A percentile compares a stretch with the other conserved stretches of the same genome.
These are phyloP conservation scores for Juncus inflexus DNA, from an alignment of 176 grass and related monocot species.

Conservation along the genomic window DNA sequence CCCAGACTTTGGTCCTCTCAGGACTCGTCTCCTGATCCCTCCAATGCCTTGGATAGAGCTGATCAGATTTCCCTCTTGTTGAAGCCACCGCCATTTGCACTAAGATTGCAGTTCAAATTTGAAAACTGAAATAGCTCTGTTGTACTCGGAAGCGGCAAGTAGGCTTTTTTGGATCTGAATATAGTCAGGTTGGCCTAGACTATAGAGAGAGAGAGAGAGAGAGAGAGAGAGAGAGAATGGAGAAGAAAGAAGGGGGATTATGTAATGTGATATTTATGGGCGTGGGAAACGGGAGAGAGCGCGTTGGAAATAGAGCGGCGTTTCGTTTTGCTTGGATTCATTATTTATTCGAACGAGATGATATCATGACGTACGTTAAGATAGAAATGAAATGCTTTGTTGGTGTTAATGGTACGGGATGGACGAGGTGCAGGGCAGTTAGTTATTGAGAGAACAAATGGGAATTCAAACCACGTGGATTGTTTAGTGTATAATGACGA, in stretches of 20 bases:
- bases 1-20: constrained; percentile 64
- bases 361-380: too few relatives aligned
- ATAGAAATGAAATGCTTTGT: too few relatives aligned
- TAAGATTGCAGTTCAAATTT: background rate
- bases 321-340: too few relatives aligned
- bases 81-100: constrained; percentile 15
- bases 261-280: background rate
- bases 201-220: background rate
- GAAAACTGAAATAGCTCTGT: too few relatives aligned
- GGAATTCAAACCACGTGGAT: constrained; percentile 15
- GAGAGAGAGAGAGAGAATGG: background rate
- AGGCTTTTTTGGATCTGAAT: constrained; percentile 9
- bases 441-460: constrained; percentile 2
- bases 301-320: too few relatives aligned
- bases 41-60: constrained; percentile 12
- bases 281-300: background rate
- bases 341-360: too few relatives aligned
- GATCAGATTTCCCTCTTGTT: too few relatives aligned
- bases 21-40: constrained; percentile 49
- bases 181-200: background rate
- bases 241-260: background rate
- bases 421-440: too few relatives aligned
- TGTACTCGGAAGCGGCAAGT: too few relatives aligned
- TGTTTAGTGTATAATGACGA: background rate
- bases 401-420: too few relatives aligned